Conservation (phyloP, 2,329 filamentous ascomycete genomes). For the Chrysoporthe austroafricana region DNA sequence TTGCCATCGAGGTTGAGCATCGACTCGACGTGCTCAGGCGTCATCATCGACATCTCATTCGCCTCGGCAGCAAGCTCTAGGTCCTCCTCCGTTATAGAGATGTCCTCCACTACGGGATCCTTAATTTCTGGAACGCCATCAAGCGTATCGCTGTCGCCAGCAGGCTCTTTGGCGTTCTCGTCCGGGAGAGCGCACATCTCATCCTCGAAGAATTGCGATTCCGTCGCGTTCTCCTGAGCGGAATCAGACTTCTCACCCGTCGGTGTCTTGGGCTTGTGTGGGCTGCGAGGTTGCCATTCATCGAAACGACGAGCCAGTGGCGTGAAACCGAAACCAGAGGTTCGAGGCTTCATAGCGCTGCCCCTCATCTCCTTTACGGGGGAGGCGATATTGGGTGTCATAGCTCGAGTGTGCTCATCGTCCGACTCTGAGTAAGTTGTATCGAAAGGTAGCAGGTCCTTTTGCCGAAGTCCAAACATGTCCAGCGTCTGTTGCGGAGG, state of each 20-base stretch:
- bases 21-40: slow-evolving; percentile 46
- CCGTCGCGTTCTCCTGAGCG: slow-evolving; percentile 27
- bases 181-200: slow-evolving; percentile 55
- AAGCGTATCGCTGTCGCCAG: slow-evolving; percentile 33
- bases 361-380: slow-evolving; percentile 34
- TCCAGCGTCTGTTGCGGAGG: slow-evolving; percentile 35
- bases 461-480: slow-evolving; percentile 51
- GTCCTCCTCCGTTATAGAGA: slow-evolving; percentile 58
- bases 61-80: slow-evolving; percentile 61
- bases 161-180: slow-evolving; percentile 42
- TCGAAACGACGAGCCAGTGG: slow-evolving; percentile 53
- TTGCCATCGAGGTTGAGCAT: slow-evolving; percentile 39
- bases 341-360: slow-evolving; percentile 33
- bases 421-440: slow-evolving; percentile 57
- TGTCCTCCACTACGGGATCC: slow-evolving; percentile 48
- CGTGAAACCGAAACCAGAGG: slow-evolving; percentile 57
- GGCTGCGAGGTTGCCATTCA: slow-evolving; percentile 65
- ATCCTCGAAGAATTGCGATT: slow-evolving; percentile 61
- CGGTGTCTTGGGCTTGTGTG: slow-evolving; percentile 39
- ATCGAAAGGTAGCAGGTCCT: slow-evolving; percentile 50
- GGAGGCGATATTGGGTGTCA: slow-evolving; percentile 20
- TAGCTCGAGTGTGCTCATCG: slow-evolving; percentile 47
- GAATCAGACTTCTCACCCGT: slow-evolving; percentile 29
- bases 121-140: slow-evolving; percentile 32
- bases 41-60: slow-evolving; percentile 62